phyloP scores from a whole-genome alignment of 441 rosid species.

The Raphanus hybrid region DNA sequence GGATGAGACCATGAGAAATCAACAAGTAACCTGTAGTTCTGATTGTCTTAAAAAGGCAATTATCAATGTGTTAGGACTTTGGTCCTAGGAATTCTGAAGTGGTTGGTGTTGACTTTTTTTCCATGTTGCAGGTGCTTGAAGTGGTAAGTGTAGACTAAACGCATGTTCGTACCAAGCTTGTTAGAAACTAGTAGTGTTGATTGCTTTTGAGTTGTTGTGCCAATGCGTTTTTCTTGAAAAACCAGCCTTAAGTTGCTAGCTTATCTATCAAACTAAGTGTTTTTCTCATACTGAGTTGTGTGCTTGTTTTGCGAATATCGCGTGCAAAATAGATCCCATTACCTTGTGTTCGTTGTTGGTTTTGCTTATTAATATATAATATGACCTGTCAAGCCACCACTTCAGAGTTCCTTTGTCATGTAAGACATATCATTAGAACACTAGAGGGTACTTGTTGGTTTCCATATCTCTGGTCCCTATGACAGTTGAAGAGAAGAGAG shows the following conservation, averaged over 20 bases:
- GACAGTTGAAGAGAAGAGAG: slow-evolving; percentile 42
- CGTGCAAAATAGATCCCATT: slow-evolving; percentile 35
- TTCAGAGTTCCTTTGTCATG: slow-evolving; percentile 32
- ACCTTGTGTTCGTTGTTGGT: slow-evolving; percentile 4
- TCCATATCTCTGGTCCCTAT: slow-evolving; percentile 49
- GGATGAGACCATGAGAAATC: slow-evolving; percentile 54
- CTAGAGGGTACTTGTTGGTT: slow-evolving; percentile 56
- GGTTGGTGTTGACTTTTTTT: slow-evolving; percentile 20
- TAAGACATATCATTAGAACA: slow-evolving; percentile 40
- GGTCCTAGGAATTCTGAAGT: slow-evolving; percentile 54
- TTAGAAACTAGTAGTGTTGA: slow-evolving; percentile 6
- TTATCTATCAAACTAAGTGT: slow-evolving; percentile 21
- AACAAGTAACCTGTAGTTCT: slow-evolving; percentile 54
- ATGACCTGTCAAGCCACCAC: slow-evolving; percentile 35
- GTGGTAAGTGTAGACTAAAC: slow-evolving; percentile 36
- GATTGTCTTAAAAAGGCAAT: slow-evolving; percentile 43
- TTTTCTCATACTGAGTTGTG: no score
- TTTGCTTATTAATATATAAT: slow-evolving; percentile 5
- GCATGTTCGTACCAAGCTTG: slow-evolving; percentile 37
- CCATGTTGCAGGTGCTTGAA: slow-evolving; percentile 39
- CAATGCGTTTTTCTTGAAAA: not conserved
- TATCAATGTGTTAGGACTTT: slow-evolving; percentile 29
- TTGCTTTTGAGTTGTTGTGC: slow-evolving; percentile 9
- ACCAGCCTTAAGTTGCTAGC: not conserved
- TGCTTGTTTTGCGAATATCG: slow-evolving; percentile 43